Evolutionary conservation across 1,284 basidiomycete genomes (phyloP).

Genomic region (Chalciporus sp.): DNA sequence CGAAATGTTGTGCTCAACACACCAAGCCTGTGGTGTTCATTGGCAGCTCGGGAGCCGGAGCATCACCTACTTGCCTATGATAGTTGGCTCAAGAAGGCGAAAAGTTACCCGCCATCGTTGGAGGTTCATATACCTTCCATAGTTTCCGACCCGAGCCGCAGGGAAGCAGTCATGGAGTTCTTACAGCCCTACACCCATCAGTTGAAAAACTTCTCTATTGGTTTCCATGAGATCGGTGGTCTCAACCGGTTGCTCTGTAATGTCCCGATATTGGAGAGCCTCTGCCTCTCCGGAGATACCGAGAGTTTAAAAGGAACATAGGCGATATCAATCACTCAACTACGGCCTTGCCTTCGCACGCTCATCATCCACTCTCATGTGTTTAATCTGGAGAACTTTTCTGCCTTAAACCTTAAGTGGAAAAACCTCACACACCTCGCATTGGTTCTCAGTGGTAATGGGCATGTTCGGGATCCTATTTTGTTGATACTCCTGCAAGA

Average conservation of each 20-base stretch:
- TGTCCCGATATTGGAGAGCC: conserved; percentile 19
- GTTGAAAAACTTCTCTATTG: conserved; percentile 9
- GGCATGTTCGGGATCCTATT: not conserved
- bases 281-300: conserved; percentile 20
- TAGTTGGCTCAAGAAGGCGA: not conserved
- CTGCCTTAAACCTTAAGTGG: conserved; percentile 15
- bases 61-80: not conserved
- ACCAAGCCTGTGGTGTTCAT: conserved; percentile 26
- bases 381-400: conserved; percentile 1
- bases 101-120: conserved; percentile 10
- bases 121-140: conserved; percentile 12
- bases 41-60: not conserved
- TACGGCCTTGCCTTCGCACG: conserved; percentile 5
- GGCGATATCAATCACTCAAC: conserved; percentile 10
- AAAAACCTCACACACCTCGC: conserved; percentile 12
- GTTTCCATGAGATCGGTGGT: conserved; percentile 15
- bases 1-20: conserved; percentile 22
- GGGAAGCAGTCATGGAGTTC: conserved; percentile 24
- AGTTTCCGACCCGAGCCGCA: conserved; percentile 11
- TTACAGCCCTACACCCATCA: conserved; percentile 21
- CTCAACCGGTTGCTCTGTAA: conserved; percentile 16
- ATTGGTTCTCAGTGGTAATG: not conserved
- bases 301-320: not conserved
- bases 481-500: conserved; percentile 16
- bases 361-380: conserved; percentile 7